Evolutionary conservation across 305 asterid genomes (phyloP).

Genomic region (Ajuga reptans): DNA sequence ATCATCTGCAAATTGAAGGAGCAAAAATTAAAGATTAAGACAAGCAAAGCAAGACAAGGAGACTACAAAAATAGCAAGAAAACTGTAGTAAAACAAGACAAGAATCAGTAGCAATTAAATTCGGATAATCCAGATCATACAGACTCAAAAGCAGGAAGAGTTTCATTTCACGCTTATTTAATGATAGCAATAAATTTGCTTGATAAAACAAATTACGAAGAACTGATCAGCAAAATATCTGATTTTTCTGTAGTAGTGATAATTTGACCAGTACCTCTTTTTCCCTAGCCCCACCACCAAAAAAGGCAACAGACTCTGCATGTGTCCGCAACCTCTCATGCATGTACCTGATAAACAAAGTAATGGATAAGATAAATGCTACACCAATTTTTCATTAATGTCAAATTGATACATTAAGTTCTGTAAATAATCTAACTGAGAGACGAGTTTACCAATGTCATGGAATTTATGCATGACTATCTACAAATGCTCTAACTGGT

Average conservation of each 20-base stretch:
- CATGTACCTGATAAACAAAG: conserved; percentile 64
- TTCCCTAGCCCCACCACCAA: conserved; percentile 97
- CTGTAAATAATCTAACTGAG: not conserved
- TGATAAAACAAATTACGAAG: not conserved
- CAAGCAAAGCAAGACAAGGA: conserved; percentile 16
- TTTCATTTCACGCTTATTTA: not conserved
- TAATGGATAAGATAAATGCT: conserved; percentile 11
- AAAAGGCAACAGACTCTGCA: conserved; percentile 99
- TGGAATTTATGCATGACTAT: not conserved
- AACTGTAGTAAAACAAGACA: not conserved
- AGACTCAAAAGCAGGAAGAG: conserved; percentile 10
- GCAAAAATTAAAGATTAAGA: conserved; percentile 7
- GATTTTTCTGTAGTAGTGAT: conserved; percentile 11
- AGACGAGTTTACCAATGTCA: not conserved
- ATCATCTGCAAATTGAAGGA: conserved; percentile 61
- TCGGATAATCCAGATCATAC: conserved; percentile 3
- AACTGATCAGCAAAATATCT: not conserved
- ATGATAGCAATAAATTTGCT: conserved; percentile 3
- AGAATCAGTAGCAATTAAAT: conserved; percentile 13
- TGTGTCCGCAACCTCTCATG: conserved; percentile 96
- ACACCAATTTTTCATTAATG: not conserved
- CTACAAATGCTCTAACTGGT: not conserved
- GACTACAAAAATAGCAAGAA: not conserved
- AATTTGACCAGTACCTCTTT: conserved; percentile 54
- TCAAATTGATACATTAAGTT: conserved; percentile 5